A percentile compares a stretch with the other conserved stretches of the same genome.
Conservation (phyloP, 495 filamentous ascomycete genomes). For the Neurospora sp. region DNA sequence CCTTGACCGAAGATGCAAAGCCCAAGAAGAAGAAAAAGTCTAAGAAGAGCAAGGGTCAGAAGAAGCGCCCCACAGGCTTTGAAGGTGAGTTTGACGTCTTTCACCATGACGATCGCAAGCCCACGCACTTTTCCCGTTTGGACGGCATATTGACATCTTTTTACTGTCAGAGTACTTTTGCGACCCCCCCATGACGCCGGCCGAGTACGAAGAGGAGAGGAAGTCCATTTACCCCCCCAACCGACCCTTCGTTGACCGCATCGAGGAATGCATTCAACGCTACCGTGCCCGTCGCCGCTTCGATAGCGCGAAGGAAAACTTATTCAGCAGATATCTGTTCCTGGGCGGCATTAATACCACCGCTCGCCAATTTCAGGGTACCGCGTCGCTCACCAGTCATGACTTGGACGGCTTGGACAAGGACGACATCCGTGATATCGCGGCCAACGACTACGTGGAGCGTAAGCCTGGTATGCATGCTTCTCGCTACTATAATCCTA, state of each 20-base stretch:
- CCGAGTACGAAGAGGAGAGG: conserved; percentile 49
- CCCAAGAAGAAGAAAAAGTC: conserved; percentile 23
- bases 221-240: conserved; percentile 14
- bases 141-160: background rate
- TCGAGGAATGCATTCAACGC: conserved; percentile 77
- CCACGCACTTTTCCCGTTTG: background rate
- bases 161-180: conserved; percentile 51
- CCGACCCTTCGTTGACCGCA: conserved; percentile 40
- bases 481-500: conserved; percentile 35
- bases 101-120: background rate
- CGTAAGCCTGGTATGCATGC: conserved; percentile 15
- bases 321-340: conserved; percentile 71
- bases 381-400: conserved; percentile 41
- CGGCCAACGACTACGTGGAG: conserved; percentile 49
- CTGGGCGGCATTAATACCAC: conserved; percentile 72
- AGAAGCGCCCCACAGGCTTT: conserved; percentile 32
- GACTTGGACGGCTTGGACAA: conserved; percentile 42
- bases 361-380: conserved; percentile 57
- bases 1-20: background rate
- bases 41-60: conserved; percentile 13
- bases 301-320: conserved; percentile 42
- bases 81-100: conserved; percentile 24
- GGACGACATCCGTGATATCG: conserved; percentile 51
- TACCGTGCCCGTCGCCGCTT: conserved; percentile 68
- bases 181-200: conserved; percentile 67